These are phyloP conservation scores for Hirsutella rhossiliensis DNA, from an alignment of 2,329 filamentous ascomycete species.

Conservation along the genomic window DNA sequence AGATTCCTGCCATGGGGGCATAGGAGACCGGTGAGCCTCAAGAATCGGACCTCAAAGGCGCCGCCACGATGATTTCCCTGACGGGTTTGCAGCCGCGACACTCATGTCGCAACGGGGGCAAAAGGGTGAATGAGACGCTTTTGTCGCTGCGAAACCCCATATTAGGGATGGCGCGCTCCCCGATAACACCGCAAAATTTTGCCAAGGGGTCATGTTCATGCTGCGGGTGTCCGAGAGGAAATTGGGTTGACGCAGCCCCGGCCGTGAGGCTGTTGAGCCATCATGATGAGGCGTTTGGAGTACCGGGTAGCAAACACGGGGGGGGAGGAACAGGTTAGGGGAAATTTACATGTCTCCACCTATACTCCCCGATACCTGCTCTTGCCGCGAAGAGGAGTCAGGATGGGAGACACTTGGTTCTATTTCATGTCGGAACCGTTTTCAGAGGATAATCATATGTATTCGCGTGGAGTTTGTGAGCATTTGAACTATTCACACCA, in stretches of 20 bases:
- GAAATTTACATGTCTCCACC: background rate
- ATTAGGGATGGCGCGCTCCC: too few relatives aligned
- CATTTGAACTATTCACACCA: background rate
- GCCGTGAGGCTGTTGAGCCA: background rate
- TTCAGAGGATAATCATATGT: background rate
- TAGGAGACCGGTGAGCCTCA: slow-evolving; percentile 10
- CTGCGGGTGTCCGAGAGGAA: too few relatives aligned
- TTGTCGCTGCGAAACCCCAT: too few relatives aligned
- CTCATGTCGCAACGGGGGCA: background rate
- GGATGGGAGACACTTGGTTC: too few relatives aligned
- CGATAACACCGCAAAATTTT: too few relatives aligned
- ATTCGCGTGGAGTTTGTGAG: slow-evolving; percentile 1
- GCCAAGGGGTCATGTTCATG: too few relatives aligned
- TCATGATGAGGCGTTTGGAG: slow-evolving; percentile 10
- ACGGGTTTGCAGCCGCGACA: too few relatives aligned
- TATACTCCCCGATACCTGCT: background rate
- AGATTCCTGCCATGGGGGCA: slow-evolving; percentile 33
- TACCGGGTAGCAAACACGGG: slow-evolving; percentile 6
- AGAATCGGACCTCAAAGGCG: background rate
- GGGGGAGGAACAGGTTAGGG: background rate
- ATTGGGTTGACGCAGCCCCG: too few relatives aligned
- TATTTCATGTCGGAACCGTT: slow-evolving; percentile 1
- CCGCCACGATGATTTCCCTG: too few relatives aligned
- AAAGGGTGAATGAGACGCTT: too few relatives aligned
- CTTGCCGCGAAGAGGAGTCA: too few relatives aligned